Evolutionary conservation across 78 protist genomes (phyloP).

Genomic region (Polysphondylium violaceum): DNA sequence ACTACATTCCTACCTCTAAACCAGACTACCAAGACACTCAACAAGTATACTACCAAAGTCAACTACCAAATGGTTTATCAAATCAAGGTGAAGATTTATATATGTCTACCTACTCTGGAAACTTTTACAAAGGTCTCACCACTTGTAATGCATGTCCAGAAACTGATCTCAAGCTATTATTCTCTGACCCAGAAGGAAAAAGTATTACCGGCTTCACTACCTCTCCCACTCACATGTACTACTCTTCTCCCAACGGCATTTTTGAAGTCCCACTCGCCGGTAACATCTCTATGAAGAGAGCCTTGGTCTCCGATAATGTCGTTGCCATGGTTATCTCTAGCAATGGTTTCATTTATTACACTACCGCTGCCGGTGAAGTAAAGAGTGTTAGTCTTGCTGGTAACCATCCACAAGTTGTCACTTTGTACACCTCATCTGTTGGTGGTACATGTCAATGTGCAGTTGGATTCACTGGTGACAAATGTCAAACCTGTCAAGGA

Average conservation of each 20-base stretch:
- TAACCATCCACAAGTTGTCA: not conserved
- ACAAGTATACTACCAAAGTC: no score
- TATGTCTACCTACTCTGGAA: conserved; percentile 24
- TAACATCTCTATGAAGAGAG: not conserved
- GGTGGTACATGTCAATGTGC: conserved; percentile 19
- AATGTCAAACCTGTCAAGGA: conserved; percentile 14
- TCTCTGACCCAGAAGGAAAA: not conserved
- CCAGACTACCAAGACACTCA: conserved; percentile 1
- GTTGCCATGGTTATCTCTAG: not conserved
- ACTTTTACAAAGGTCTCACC: not conserved
- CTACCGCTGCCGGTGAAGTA: conserved; percentile 1
- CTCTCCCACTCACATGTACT: not conserved
- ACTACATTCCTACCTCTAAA: not conserved
- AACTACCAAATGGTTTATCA: not conserved
- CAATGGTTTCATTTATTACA: conserved; percentile 8
- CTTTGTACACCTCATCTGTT: conserved; percentile 6
- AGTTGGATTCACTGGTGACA: conserved; percentile 3
- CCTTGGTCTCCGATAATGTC: not conserved
- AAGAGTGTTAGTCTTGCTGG: not conserved
- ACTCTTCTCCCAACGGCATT: not conserved
- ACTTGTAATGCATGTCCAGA: not conserved
- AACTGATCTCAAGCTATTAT: not conserved
- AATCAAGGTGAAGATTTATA: not conserved
- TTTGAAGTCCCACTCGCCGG: not conserved
- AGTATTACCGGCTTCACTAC: not conserved